phyloP scores from a whole-genome alignment of 306 rosid genomes.

The Cercis canadensis region DNA sequence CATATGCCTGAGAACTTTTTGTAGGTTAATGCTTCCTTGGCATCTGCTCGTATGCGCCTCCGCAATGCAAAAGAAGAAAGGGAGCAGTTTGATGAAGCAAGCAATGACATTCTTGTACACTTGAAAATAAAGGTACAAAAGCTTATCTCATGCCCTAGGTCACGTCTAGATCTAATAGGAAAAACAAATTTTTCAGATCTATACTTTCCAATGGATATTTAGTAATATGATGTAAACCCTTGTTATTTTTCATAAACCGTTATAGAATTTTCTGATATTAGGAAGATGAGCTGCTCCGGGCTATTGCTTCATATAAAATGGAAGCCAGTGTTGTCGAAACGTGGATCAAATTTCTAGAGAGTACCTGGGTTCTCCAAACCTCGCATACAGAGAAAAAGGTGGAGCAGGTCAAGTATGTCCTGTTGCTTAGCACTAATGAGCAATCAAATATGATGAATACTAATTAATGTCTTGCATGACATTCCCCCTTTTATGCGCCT shows the following conservation, averaged over 20 bases:
- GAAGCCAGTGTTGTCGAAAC: conserved; percentile 72
- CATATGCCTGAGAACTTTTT: conserved; percentile 28
- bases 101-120: conserved; percentile 71
- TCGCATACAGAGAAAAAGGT: conserved; percentile 55
- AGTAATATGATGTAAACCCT: conserved; percentile 4
- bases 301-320: conserved; percentile 64
- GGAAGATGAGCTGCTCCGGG: conserved; percentile 81
- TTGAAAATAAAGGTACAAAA: conserved; percentile 71
- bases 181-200: neutral
- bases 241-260: conserved; percentile 26
- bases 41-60: conserved; percentile 64
- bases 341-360: conserved; percentile 71
- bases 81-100: conserved; percentile 87
- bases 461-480: conserved; percentile 23
- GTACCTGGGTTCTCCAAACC: conserved; percentile 67
- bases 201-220: neutral
- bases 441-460: conserved; percentile 28
- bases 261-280: conserved; percentile 45
- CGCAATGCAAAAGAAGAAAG: conserved; percentile 86
- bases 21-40: conserved; percentile 67
- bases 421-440: conserved; percentile 27
- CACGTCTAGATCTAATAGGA: neutral
- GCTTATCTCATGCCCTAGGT: conserved; percentile 23
- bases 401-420: conserved; percentile 80
- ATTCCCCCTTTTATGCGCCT: conserved; percentile 5